Evolutionary conservation across 2,329 filamentous ascomycete species (phyloP), one percentile per base, ranked within the genome.

Genomic region (Trichoderma guizhouense): DNA sequence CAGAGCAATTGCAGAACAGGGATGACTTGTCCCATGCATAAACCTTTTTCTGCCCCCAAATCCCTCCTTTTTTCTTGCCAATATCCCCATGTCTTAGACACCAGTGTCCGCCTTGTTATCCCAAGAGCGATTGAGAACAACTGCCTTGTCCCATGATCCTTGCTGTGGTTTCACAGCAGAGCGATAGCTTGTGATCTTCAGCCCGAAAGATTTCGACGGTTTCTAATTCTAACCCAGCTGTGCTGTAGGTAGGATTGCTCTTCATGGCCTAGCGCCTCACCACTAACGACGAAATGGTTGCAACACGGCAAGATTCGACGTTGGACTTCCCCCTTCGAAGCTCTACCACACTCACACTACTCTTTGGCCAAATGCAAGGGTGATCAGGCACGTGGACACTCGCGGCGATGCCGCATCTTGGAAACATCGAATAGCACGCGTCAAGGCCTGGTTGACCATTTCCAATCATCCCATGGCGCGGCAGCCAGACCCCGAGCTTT

Each of bases 341-440:
- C 57, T n/a, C 36, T 21, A 51, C 36, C 36, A 69, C 55, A 61
- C 66, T 39, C 36, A 69, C 55, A 61, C 66, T 39, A 61, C 66
- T 60, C 55, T 47, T 51, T 47, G 26, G 21, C 28, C 57, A 34
- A 36, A 61, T 69, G 67, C 61, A 65, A 72, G 57, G 57, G 57
- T 63, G 64, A 68, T 69, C 63, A 68, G 64, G 71, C 57, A 72
- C 64, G 71, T 68, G 64, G 64, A 63, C 71, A 72, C 36, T 66
- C 58, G 58, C 47, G 43, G 47, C 43, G 21, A 68, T 63, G 64
- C 67, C 57, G 64, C 64, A 69, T 36, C 47, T 58, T n/a, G 43
- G 24, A 68, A 51, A 64, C 71, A 34, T 55, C 57, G 30, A 67
- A 72, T 68, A 28, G 47, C 57, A 72, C n/a, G 34, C 53, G n/a